phyloP scores from a whole-genome alignment of 768 basidiomycete genomes.

The Kwoniella dejecticola region DNA sequence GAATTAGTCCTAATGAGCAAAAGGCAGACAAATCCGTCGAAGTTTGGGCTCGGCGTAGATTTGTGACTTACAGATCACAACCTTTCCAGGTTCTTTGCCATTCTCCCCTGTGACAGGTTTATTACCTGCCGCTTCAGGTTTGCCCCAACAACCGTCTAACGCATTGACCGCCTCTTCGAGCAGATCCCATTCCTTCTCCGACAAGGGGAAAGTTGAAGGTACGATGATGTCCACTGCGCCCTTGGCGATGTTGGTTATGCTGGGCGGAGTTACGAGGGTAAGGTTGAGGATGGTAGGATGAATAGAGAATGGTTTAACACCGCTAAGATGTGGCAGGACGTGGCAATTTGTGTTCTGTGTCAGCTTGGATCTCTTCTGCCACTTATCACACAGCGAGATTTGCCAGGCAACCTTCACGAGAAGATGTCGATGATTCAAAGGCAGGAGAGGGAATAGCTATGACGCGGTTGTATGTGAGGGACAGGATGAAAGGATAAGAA shows the following conservation, averaged over 20 bases:
- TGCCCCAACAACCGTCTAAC: constrained; percentile 25
- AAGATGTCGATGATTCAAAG: no score
- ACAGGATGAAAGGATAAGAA: no score
- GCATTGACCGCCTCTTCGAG: constrained; percentile 43
- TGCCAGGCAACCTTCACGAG: no score
- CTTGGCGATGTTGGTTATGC: constrained; percentile 39
- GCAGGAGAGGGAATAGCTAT: no score
- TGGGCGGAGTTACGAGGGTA: constrained; percentile 29
- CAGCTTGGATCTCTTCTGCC: not conserved
- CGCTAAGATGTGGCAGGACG: constrained; percentile 6
- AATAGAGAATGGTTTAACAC: constrained; percentile 40
- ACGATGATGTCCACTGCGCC: constrained; percentile 47
- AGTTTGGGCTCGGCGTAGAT: not conserved
- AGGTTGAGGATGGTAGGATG: constrained; percentile 49
- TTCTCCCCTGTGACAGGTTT: constrained; percentile 14
- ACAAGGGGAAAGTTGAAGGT: constrained; percentile 30
- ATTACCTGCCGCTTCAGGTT: constrained; percentile 3
- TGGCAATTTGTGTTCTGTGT: no score
- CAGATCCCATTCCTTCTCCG: constrained; percentile 43
- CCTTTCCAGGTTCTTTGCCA: constrained; percentile 23
- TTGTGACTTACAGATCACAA: constrained; percentile 50
- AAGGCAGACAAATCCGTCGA: not conserved
- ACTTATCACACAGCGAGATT: not conserved
- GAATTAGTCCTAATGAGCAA: no score
- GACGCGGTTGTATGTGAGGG: no score